A percentile compares a stretch with the other conserved stretches of the same genome.
These are phyloP conservation scores for Ophiocytium majus DNA, from an alignment of 352 stramenopile species.

Conservation along the genomic window DNA sequence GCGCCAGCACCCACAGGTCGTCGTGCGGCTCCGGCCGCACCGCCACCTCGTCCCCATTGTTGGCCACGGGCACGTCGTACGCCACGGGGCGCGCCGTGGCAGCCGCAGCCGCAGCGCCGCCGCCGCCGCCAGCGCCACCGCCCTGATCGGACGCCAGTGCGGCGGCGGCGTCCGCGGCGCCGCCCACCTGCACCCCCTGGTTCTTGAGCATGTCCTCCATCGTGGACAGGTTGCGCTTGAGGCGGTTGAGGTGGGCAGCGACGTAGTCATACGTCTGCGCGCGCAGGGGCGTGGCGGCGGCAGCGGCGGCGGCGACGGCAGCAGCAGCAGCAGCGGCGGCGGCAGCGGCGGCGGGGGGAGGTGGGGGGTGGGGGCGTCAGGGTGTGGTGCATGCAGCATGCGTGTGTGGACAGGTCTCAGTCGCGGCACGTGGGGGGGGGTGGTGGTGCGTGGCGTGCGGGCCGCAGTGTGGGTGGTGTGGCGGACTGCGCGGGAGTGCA, in stretches of 20 bases:
- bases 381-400: no score
- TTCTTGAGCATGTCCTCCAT: not conserved
- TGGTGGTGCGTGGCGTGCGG: no score
- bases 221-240: not conserved
- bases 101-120: conserved; percentile 2
- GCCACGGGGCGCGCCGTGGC: not conserved
- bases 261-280: not conserved
- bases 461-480: no score
- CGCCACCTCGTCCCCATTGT: conserved; percentile 2
- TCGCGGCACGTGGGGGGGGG: no score
- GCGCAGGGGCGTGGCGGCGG: not conserved
- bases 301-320: not conserved
- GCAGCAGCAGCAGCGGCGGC: no score
- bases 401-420: no score
- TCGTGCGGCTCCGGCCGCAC: not conserved
- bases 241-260: not conserved
- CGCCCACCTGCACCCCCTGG: not conserved
- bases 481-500: no score
- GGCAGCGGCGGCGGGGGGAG: no score
- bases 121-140: conserved; percentile 1
- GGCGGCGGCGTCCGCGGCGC: not conserved
- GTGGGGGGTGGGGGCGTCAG: no score
- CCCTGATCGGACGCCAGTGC: not conserved
- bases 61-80: not conserved
- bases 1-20: conserved; percentile 16